phyloP scores from a whole-genome alignment of 192 early-diverging fungal genomes.

The Linnemannia schmuckeri region DNA sequence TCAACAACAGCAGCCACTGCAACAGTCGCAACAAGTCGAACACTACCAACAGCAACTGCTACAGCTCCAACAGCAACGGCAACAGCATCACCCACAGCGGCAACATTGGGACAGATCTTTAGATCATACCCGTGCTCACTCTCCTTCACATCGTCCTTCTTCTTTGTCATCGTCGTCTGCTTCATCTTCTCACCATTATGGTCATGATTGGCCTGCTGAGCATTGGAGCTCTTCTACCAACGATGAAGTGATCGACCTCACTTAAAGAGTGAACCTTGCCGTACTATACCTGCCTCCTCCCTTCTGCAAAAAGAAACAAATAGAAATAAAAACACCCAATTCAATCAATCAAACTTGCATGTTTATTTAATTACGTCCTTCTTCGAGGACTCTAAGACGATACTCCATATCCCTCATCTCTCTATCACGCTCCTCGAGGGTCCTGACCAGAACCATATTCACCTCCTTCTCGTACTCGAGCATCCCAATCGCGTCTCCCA shows the following conservation, averaged over 20 bases:
- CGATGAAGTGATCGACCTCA: background rate
- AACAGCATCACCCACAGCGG: background rate
- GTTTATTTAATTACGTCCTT: constrained; percentile 16
- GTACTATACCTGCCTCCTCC: background rate
- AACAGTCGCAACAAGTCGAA: background rate
- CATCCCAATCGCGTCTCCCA: constrained; percentile 36
- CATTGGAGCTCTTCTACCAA: background rate
- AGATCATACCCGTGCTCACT: background rate
- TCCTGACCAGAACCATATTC: constrained; percentile 15
- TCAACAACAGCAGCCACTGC: background rate
- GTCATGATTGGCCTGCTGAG: background rate
- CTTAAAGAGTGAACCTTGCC: background rate
- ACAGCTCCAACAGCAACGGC: background rate
- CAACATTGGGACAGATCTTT: background rate
- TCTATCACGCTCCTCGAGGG: constrained; percentile 18
- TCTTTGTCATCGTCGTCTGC: background rate
- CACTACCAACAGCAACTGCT: background rate
- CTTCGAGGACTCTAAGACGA: constrained; percentile 13
- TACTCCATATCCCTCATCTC: constrained; percentile 44
- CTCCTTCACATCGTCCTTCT: background rate
- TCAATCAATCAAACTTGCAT: background rate
- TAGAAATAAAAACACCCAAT: background rate
- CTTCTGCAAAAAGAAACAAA: background rate
- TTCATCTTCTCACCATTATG: background rate
- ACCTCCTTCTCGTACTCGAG: constrained; percentile 25